A percentile compares a stretch with the other conserved stretches of the same genome.
Evolutionary conservation across 345 rosid species (phyloP).

Genomic region (Nephelium lappaceum): DNA sequence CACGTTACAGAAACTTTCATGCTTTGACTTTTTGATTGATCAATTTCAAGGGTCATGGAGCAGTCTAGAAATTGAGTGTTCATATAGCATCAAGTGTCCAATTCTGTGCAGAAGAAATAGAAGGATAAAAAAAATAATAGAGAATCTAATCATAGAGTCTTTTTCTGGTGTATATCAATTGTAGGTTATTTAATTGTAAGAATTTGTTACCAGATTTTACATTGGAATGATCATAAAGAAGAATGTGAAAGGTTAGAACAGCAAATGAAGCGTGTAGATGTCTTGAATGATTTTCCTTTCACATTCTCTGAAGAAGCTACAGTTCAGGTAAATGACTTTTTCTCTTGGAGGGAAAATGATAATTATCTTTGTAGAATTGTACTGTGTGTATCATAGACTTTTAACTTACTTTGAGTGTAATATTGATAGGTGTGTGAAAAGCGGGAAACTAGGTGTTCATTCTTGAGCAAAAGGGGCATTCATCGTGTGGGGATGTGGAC

Average conservation of each 20-base stretch:
- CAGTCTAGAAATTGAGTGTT: not conserved
- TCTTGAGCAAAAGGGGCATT: conserved; percentile 61
- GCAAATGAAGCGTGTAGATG: conserved; percentile 70
- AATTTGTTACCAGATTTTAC: conserved; percentile 44
- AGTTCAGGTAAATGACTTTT: conserved; percentile 39
- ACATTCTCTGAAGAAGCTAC: conserved; percentile 73
- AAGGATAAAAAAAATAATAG: too few relatives aligned
- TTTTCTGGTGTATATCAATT: not conserved
- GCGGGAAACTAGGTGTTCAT: conserved; percentile 69
- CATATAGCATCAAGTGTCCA: not conserved
- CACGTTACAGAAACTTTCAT: not conserved
- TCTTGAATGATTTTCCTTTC: conserved; percentile 76
- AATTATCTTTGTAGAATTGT: not conserved
- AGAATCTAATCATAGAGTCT: not conserved
- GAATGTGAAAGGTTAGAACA: conserved; percentile 83
- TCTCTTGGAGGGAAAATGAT: not conserved
- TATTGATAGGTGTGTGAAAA: conserved; percentile 47
- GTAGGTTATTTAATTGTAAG: not conserved
- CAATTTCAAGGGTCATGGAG: not conserved
- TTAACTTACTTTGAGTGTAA: not conserved
- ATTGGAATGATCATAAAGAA: conserved; percentile 78
- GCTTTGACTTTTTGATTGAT: not conserved
- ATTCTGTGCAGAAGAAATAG: not conserved
- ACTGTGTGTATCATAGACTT: not conserved
- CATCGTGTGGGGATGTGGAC: conserved; percentile 82